Evolutionary conservation across 1,284 basidiomycete genomes (phyloP), one percentile per base, ranked within the genome.

Genomic region (Cutaneotrichosporon arboriforme): DNA sequence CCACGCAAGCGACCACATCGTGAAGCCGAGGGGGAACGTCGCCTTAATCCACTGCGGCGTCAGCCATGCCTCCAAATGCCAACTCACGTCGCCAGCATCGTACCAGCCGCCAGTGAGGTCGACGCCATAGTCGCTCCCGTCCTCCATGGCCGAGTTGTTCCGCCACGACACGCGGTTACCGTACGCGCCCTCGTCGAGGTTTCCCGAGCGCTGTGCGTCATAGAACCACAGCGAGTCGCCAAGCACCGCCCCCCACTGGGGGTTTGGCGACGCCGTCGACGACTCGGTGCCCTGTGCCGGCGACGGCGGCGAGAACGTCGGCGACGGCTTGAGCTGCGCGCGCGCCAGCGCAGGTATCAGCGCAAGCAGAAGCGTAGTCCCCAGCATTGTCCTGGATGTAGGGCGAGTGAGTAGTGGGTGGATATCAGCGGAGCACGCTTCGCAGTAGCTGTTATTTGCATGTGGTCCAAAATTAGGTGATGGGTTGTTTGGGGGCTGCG

Each of bases 31-130:
- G 14, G 88, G 88, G 64, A 83, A 91, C 5, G 86, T 87, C 54
- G 82, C 84, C 69, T 93, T 93, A 74, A 93, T 86, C 72, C 88
- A 94, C 68, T 70, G 49, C n/a, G 3, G 17, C 31, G 39, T 41
- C 8, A 41, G 47, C 39, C 4, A 5, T 18, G 7, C 21, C 23
- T 2, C 26, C 23, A 10, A 12, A n/a, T 4, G 33, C 15, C 3
- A 64, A 10, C 67, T 57, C 46, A 68, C 68, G 55, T 75, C 69
- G 60, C 74, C 91, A 50, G 91, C 90, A 78, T 94, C 91, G 66
- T 89, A 94, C 72, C 86, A 94, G 4, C 92, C 92, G 61, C 90
- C 90, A 21, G 79, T 82, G 42, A 96, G 77, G 70, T 96, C 87
- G 15, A 90, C 67, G 4, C 79, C 79, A 31, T 81, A 84, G 61